These are phyloP conservation scores for Eudorina sp. DNA, from an alignment of 139 green algal genomes.

Conservation along the genomic window DNA sequence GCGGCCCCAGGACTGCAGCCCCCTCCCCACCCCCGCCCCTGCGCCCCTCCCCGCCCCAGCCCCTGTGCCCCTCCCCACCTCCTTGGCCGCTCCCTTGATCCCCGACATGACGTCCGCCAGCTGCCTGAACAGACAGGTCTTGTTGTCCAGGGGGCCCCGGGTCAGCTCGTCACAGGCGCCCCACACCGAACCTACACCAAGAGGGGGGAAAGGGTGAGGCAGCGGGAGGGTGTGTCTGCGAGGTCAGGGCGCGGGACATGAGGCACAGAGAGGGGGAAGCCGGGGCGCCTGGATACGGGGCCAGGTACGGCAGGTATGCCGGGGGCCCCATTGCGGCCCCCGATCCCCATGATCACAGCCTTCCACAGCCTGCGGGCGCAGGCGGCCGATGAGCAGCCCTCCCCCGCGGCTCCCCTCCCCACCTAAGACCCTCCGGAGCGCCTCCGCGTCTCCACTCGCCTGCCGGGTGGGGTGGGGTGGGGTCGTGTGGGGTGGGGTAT, in stretches of 20 bases:
- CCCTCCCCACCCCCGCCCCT: background rate
- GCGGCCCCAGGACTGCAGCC: too few relatives aligned
- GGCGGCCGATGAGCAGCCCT: background rate
- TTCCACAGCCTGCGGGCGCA: too few relatives aligned
- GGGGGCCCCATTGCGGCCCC: too few relatives aligned
- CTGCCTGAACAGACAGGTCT: constrained; percentile 13
- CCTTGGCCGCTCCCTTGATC: constrained; percentile 32
- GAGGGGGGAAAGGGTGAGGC: background rate
- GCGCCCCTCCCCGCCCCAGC: background rate
- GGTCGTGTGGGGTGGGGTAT: background rate
- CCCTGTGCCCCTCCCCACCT: background rate
- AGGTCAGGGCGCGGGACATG: background rate
- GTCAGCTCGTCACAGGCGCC: constrained; percentile 3
- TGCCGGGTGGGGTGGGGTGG: background rate
- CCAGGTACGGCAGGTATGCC: too few relatives aligned
- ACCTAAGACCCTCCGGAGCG: background rate
- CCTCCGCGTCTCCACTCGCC: background rate
- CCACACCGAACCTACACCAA: constrained; percentile 29
- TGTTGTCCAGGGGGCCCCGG: constrained; percentile 28
- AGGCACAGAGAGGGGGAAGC: background rate
- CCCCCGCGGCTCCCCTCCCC: too few relatives aligned
- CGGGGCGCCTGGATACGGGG: background rate
- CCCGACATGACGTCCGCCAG: constrained; percentile 25
- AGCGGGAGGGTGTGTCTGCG: background rate
- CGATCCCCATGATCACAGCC: too few relatives aligned